Conservation (phyloP, 805 yeast genomes). For the Saturnispora besseyi region DNA sequence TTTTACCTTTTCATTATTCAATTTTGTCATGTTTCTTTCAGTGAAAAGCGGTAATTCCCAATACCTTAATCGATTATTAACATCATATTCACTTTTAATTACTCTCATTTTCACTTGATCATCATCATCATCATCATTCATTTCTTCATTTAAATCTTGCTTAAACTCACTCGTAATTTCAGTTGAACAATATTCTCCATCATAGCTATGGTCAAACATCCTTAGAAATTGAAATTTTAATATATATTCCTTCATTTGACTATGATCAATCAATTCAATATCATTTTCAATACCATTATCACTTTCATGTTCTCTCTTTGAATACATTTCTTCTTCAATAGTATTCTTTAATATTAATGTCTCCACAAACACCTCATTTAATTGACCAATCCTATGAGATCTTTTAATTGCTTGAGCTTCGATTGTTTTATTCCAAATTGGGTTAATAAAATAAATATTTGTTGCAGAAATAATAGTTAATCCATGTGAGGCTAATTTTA, state of each 20-base stretch:
- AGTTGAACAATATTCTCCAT: conserved; percentile 10
- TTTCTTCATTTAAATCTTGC: neutral
- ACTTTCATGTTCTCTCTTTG: conserved; percentile 19
- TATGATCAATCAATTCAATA: conserved; percentile 46
- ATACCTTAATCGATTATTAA: conserved; percentile 5
- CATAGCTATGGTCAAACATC: conserved; percentile 29
- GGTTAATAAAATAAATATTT: conserved; percentile 59
- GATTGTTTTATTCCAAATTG: conserved; percentile 59
- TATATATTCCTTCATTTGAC: conserved; percentile 48
- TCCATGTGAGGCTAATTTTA: conserved; percentile 61
- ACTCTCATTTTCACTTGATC: conserved; percentile 15
- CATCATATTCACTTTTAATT: conserved; percentile 13
- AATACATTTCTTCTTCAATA: conserved; percentile 60
- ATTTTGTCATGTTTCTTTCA: conserved; percentile 22
- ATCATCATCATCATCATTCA: conserved; percentile 9
- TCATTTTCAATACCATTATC: conserved; percentile 16
- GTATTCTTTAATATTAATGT: conserved; percentile 55
- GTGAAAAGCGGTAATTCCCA: conserved; percentile 35
- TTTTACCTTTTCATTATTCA: conserved; percentile 13
- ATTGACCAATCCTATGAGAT: conserved; percentile 70
- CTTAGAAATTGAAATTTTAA: conserved; percentile 40
- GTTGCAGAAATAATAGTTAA: conserved; percentile 61
- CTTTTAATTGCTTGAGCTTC: conserved; percentile 74
- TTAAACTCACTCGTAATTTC: conserved; percentile 15
- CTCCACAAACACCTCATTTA: conserved; percentile 56